Evolutionary conservation across 805 yeast species (phyloP), one percentile per base, ranked within the genome.

Genomic region (Metschnikowia orientalis): DNA sequence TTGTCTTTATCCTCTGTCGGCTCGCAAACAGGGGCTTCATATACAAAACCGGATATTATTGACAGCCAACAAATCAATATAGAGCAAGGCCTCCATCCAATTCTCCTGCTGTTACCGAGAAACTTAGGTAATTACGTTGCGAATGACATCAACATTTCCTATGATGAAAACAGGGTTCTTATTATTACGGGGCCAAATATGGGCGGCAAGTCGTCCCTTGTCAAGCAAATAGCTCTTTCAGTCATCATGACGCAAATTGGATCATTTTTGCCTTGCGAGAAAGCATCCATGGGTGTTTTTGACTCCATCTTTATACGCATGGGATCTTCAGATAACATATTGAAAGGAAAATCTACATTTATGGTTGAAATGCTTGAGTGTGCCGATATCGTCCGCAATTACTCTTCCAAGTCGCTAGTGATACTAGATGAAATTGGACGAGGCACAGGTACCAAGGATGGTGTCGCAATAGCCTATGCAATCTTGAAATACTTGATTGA

Each of bases 191-290:
- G 95, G 0, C 92, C 94, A 0, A 84, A 84, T 45, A 82, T 84
- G 88, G 95, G 95, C 7, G 95, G 95, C 4, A 85, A 85, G 52
- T 79, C 88, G 5, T 77, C 87, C 1, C 79, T 77, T 47, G 85
- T 82, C 10, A 70, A 84, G 32, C 87, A 82, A 41, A 69, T 82
- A 8, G 95, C 92, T 0, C 55, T 86, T 9, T 61, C 76, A 8
- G 77, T 75, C 8, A 73, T 85, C 6, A 72, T 85, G 81, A 76
- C 82, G 1, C 95, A 85, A 53, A 66, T 83, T 4, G 95, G 95
- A 0, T 72, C 83, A 44, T 83, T 63, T 51, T 71, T 86, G 2
- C 92, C 95, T 1, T 87, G 90, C 12, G 60, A 66, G 3, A 42
- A 49, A 1, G 84, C 84, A 1, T 57, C 60, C 4, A 43, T 85